Base-by-base conservation (phyloP, 768 basidiomycete genomes). In the Paxillus ammoniavirescens region DNA sequence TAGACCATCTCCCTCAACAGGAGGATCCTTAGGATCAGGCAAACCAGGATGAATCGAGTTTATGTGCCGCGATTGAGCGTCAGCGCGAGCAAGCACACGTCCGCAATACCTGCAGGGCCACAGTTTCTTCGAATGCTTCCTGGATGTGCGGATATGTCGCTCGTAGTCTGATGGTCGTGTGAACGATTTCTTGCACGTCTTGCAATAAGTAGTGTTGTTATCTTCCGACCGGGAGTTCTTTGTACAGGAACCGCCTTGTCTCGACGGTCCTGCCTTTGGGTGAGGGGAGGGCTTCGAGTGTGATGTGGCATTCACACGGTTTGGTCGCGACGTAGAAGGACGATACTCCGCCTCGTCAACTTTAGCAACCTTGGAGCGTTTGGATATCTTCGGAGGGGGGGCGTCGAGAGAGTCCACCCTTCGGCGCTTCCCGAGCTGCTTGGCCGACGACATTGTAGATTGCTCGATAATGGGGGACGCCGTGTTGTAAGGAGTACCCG, bases 41-140 rank as follows among this genome's bases (percentile, higher is more conserved):
- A 33, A 12, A 12, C 41, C 59, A 1, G 33, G 38, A n/a, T 67
- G 66, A 4, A 57, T 30, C 2, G 63, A 58, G 13, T 48, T 61
- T 13, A 68, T 53, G 33, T 67, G 66, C 1, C 66, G 55, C 26
- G 17, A 28, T 0, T 70, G 64, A 4, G 66, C 68, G 31, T 67
- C 66, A 33, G 52, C 59, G 6, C 66, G 64, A n/a, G 66, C 63
- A n/a, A 67, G 28, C 0, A 30, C 12, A 5, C 48, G 61, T 1
- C 64, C 35, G 21, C 66, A 67, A 30, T 58, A 41, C 6, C 54
- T 52, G 10, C 66, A 67, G 1, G 57, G 63, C 65, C 65, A 65
- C 35, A 65, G n/a, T 35, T 55, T 65, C 2, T 65, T 60, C 0
- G 65, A 35, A 14, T 35, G 35, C 35, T 65, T 14, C 60, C 65